phyloP scores from a whole-genome alignment of 345 rosid genomes.

The Murraya koenigii region DNA sequence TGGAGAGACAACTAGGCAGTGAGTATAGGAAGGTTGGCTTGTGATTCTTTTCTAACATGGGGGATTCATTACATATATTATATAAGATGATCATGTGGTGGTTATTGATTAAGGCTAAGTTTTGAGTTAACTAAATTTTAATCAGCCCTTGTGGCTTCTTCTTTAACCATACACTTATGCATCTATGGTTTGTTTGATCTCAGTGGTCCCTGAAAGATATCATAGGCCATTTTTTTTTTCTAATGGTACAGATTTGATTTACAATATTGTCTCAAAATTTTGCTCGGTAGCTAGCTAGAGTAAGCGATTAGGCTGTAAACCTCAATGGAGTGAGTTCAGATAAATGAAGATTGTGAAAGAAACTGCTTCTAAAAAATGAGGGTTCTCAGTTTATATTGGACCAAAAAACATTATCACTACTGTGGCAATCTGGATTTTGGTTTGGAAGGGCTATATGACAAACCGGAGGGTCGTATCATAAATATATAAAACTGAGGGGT shows the following conservation, averaged over 20 bases:
- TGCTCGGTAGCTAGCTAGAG: not conserved
- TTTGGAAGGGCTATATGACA: not conserved
- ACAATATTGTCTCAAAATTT: no score
- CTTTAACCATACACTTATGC: conserved; percentile 34
- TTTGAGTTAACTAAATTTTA: conserved; percentile 2
- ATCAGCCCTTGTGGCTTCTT: conserved; percentile 32
- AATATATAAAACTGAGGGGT: not conserved
- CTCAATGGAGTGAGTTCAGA: not conserved
- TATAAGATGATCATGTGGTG: conserved; percentile 40
- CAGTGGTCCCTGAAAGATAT: conserved; percentile 4
- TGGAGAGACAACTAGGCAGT: conserved; percentile 40
- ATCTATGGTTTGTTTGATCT: not conserved
- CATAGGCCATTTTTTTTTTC: not conserved
- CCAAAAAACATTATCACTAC: not conserved
- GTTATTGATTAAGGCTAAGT: conserved; percentile 15
- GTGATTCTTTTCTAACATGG: conserved; percentile 41
- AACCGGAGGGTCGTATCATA: not conserved
- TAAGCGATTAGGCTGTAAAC: not conserved
- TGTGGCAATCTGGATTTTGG: not conserved
- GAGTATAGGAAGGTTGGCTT: conserved; percentile 37
- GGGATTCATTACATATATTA: conserved; percentile 1
- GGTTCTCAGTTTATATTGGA: not conserved
- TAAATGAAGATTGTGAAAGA: not conserved
- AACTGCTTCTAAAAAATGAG: not conserved
- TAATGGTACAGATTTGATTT: not conserved